Evolutionary conservation across 768 basidiomycete genomes (phyloP), one percentile per base, ranked within the genome.

Genomic region (Leucosporidium yakuticum): DNA sequence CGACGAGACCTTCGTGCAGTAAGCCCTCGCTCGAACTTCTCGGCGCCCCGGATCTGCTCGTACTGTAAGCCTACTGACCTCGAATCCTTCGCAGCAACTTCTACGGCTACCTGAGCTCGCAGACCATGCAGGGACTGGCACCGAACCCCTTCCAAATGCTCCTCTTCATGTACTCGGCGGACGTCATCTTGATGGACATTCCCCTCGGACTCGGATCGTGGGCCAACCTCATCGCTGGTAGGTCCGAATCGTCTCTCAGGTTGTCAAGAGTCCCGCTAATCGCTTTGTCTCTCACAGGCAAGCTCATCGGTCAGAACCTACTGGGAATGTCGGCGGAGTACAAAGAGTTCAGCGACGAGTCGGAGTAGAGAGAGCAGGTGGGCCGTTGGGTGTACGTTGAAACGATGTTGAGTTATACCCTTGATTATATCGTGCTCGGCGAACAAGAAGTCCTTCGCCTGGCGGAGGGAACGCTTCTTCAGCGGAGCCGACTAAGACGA

Each of bases 81-180:
- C 55, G n/a, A 3, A 15, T 39, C 47, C 21, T 60, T 34, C 39
- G 29, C 55, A 56, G 55, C 39, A 44, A 44, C 39, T 44, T 44
- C 39, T 44, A 69, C 51, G 68, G 65, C 50, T 60, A 55, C 51
- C 44, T 69, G 47, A 50, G 50, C 29, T 65, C 63, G 39, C 51
- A 49, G 23, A 60, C 64, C 14, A 60, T 66, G 29, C 50, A 62
- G 32, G 66, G 60, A 12, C 65, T 50, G 15, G 29, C n/a, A 5
- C 63, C 64, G 15, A 60, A 65, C 36, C 58, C 64, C 15, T 44
- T 65, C 39, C 68, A 65, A 27, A 63, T 63, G 36, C 51, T 69
- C 44, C 57, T 62, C 27, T 65, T 58, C 60, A 64, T 69, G 68
- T 59, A 61, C 47, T 58, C 60, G 31, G 55, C 68, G 19, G 68